Evolutionary conservation across 2,329 filamentous ascomycete genomes (phyloP).

Genomic region (Acephala macrosclerotiorum): DNA sequence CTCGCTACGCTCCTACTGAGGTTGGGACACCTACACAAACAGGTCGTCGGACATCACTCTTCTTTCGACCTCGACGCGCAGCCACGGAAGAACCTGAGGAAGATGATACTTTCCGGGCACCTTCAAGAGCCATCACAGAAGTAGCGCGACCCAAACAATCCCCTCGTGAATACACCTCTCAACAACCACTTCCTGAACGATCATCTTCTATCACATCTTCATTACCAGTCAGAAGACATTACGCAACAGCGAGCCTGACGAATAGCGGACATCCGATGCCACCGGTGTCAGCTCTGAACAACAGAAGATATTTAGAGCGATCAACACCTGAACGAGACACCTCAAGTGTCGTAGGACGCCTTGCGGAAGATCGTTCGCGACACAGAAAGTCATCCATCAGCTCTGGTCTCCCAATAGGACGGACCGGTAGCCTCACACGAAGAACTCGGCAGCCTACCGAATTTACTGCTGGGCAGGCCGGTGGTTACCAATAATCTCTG

Average conservation of each 20-base stretch:
- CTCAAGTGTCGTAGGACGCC: slow-evolving; percentile 33
- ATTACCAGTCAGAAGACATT: slow-evolving; percentile 61
- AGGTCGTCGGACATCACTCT: slow-evolving; percentile 61
- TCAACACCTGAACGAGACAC: slow-evolving; percentile 43
- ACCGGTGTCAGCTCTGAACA: slow-evolving; percentile 30
- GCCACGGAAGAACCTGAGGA: slow-evolving; percentile 44
- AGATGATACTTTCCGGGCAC: slow-evolving; percentile 58
- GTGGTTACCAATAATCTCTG: slow-evolving; percentile 32
- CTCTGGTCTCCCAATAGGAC: slow-evolving; percentile 31
- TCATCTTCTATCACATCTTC: slow-evolving; percentile 50
- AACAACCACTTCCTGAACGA: slow-evolving; percentile 47
- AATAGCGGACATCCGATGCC: slow-evolving; percentile 31
- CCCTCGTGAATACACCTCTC: slow-evolving; percentile 50
- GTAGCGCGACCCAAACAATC: slow-evolving; percentile 48
- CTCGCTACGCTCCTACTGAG: slow-evolving; percentile 41
- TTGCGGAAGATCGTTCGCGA: slow-evolving; percentile 39
- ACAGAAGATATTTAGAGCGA: slow-evolving; percentile 40
- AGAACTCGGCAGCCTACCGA: slow-evolving; percentile 34
- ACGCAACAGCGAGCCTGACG: slow-evolving; percentile 55
- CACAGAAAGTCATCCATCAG: slow-evolving; percentile 40
- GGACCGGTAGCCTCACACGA: slow-evolving; percentile 36
- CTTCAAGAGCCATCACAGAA: slow-evolving; percentile 67
- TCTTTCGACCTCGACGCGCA: slow-evolving; percentile 48
- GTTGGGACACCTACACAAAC: slow-evolving; percentile 51
- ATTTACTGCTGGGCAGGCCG: slow-evolving; percentile 31